Evolutionary conservation across 352 stramenopile species (phyloP).

Genomic region (Phytophthora crassamura): DNA sequence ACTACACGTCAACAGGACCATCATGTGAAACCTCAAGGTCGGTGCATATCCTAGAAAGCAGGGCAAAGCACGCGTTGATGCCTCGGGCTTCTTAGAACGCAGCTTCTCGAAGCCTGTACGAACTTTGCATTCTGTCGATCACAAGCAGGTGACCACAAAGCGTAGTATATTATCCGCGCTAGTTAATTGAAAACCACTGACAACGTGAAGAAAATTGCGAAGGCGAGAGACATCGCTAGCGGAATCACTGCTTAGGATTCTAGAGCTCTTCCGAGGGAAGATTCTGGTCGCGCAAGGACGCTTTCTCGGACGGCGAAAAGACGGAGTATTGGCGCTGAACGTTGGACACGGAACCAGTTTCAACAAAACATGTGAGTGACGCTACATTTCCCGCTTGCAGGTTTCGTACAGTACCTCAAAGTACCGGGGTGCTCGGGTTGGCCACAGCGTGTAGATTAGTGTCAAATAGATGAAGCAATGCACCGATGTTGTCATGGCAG

Average conservation of each 20-base stretch:
- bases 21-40: constrained; percentile 40
- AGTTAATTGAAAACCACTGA: no score
- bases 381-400: background rate
- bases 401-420: constrained; percentile 64
- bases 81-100: no score
- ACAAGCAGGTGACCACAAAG: no score
- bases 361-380: constrained; percentile 4
- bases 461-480: constrained; percentile 64
- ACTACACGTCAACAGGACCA: constrained; percentile 48
- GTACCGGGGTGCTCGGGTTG: constrained; percentile 69
- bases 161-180: no score
- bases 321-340: constrained; percentile 72
- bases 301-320: constrained; percentile 74
- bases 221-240: no score
- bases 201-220: no score
- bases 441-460: constrained; percentile 78
- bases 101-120: no score
- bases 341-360: background rate
- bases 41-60: no score
- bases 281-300: constrained; percentile 61
- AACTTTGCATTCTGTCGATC: no score
- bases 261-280: constrained; percentile 72
- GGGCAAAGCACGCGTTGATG: no score
- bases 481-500: constrained; percentile 53
- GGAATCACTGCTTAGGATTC: background rate